Conservation (phyloP, 1,139 yeast genomes). For the Taiozyma onychis region DNA sequence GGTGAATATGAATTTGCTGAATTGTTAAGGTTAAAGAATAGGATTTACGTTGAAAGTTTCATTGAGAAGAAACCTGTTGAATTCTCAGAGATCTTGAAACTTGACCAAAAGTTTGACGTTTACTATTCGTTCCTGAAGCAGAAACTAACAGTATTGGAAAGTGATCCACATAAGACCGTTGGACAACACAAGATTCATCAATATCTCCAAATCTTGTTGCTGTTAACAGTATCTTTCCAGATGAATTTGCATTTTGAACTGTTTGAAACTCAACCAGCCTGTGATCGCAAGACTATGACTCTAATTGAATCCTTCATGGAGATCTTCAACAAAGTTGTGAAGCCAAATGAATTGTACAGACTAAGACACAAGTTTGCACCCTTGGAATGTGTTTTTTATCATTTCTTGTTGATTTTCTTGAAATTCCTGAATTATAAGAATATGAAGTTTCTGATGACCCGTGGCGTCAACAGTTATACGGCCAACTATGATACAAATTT, state of each 20-base stretch:
- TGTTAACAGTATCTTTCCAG: constrained; percentile 11
- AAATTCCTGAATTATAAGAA: constrained; percentile 18
- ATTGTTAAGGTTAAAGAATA: constrained; percentile 15
- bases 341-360: constrained; percentile 4
- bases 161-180: background rate
- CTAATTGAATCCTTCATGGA: constrained; percentile 3
- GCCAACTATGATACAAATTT: background rate
- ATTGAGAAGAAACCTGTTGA: constrained; percentile 2
- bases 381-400: constrained; percentile 17
- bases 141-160: background rate
- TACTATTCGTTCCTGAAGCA: constrained; percentile 7
- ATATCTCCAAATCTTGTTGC: constrained; percentile 5
- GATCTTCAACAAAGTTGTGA: constrained; percentile 1
- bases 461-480: background rate
- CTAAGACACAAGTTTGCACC: constrained; percentile 8
- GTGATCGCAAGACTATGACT: constrained; percentile 13
- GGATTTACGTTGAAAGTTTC: constrained; percentile 8
- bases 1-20: constrained; percentile 15
- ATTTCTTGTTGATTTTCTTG: constrained; percentile 15
- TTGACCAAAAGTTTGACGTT: constrained; percentile 12
- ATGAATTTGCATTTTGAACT: constrained; percentile 13
- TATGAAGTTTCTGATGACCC: constrained; percentile 5
- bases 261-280: constrained; percentile 10
- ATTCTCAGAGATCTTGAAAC: constrained; percentile 5
- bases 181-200: background rate